Base-by-base conservation (phyloP, 257 asterid species). In the Perilla frutescens region DNA sequence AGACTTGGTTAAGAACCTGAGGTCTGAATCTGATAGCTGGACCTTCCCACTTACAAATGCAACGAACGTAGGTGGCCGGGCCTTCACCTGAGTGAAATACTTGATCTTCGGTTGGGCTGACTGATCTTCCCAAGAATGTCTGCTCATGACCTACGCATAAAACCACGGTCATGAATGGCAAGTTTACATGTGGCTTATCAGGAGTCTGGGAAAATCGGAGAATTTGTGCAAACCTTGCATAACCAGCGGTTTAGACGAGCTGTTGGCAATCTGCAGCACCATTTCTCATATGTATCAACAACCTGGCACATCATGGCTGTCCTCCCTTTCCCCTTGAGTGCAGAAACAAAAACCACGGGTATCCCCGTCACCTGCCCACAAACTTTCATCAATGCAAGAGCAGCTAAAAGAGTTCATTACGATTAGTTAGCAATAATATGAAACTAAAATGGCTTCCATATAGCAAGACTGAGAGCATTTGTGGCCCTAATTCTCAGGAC, bases 31-130 rank as follows among this genome's bases (percentile, higher is more conserved):
- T 0, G 96, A 79, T 48, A 95, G 91, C 76, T 75, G 85, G 26
- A 64, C 80, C 74, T 89, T 90, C 44, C 96, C 89, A 7, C 90
- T 92, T 77, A 92, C 81, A 53, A 95, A 95, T 11, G 98, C 98
- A 26, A 92, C 91, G 51, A 92, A 92, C 39, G 98, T 95, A n/a
- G 99, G 99, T 8, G 96, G 98, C 31, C 99, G 88, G 13, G 98
- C 98, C 87, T 92, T 95, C 75, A 92, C 98, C 73, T 95, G 99
- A 53, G 98, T 90, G 87, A 95, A 95, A 71, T 95, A 95, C 60
- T 92, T 92, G 54, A 95, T 82, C 91, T 95, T 95, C 8, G 99
- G 98, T 77, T 95, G 98, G 51, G 98, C 86, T 1, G 99, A 85
- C 73, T 82, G 88, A 68, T 90, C 97, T 84, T 92, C 90, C 98